phyloP scores from a whole-genome alignment of 495 filamentous ascomycete genomes.

The Bombardia bombarda region DNA sequence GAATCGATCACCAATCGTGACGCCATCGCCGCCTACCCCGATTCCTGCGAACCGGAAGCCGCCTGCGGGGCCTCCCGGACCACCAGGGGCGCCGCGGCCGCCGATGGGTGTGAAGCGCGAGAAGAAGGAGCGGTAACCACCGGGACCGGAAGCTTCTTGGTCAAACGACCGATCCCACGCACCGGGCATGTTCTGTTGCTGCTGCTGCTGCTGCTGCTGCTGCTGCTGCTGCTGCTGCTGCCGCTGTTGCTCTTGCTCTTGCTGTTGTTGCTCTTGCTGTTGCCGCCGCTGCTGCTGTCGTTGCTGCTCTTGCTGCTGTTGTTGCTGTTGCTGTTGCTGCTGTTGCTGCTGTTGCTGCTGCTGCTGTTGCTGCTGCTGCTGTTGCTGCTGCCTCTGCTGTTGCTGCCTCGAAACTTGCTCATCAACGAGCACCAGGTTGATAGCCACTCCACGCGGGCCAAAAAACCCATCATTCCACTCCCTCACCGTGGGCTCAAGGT shows the following conservation, averaged over 20 bases:
- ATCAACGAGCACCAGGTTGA: too few relatives aligned
- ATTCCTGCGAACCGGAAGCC: conserved; percentile 28
- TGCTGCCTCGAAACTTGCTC: too few relatives aligned
- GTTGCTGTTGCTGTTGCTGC: conserved; percentile 16
- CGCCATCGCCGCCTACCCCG: conserved; percentile 27
- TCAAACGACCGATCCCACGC: conserved; percentile 19
- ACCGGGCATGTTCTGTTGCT: conserved; percentile 12
- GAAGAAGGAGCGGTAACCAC: background rate
- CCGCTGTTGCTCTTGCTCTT: conserved; percentile 8
- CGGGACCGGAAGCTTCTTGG: background rate
- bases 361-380: conserved; percentile 10
- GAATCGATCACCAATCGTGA: conserved; percentile 29
- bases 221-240: conserved; percentile 15
- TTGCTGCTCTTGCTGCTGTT: too few relatives aligned
- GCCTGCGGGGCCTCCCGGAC: background rate
- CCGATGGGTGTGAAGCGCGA: conserved; percentile 7
- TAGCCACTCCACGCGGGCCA: conserved; percentile 26
- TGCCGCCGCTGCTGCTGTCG: too few relatives aligned
- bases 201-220: conserved; percentile 5
- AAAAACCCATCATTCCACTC: conserved; percentile 49
- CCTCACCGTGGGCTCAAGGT: conserved; percentile 26
- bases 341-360: conserved; percentile 7
- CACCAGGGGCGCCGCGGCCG: background rate
- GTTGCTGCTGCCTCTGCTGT: too few relatives aligned
- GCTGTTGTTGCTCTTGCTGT: conserved; percentile 3